A percentile compares a stretch with the other conserved stretches of the same genome.
These are phyloP conservation scores for Pulveroboletus sp. DNA, from an alignment of 768 basidiomycete genomes.

Conservation along the genomic window DNA sequence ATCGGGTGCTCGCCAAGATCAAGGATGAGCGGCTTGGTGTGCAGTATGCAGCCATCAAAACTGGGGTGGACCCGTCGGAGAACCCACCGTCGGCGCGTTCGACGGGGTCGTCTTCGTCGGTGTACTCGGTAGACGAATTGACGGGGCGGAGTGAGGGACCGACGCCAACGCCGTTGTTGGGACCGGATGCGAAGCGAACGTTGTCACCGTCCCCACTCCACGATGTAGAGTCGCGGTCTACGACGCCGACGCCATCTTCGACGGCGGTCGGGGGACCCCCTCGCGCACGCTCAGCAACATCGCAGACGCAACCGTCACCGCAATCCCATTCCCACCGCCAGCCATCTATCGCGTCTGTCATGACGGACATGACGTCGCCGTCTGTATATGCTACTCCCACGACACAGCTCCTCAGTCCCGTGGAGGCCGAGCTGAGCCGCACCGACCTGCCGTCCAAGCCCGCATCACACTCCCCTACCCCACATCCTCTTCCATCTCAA, in stretches of 20 bases:
- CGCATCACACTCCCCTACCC: not conserved
- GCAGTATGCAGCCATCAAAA: conserved; percentile 18
- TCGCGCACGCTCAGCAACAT: conserved; percentile 26
- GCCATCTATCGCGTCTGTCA: conserved; percentile 71
- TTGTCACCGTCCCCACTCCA: conserved; percentile 18
- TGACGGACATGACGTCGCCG: conserved; percentile 50
- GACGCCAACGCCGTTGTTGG: conserved; percentile 30
- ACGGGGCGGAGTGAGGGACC: conserved; percentile 16
- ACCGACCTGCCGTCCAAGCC: conserved; percentile 29
- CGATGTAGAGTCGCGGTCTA: conserved; percentile 24
- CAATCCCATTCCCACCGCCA: conserved; percentile 43
- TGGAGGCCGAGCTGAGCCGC: conserved; percentile 10
- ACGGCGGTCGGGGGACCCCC: not conserved
- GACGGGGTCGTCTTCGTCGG: conserved; percentile 41
- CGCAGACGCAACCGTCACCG: conserved; percentile 29
- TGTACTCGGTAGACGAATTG: conserved; percentile 54
- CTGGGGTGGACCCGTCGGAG: conserved; percentile 17
- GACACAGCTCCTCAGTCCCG: conserved; percentile 28
- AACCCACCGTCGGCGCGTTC: conserved; percentile 27
- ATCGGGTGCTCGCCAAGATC: conserved; percentile 74
- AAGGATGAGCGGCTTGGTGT: conserved; percentile 54
- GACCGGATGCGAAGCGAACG: conserved; percentile 16
- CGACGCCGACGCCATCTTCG: conserved; percentile 26
- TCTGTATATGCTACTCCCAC: conserved; percentile 49
- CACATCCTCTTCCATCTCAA: not conserved